Evolutionary conservation across 1,284 basidiomycete genomes (phyloP).

Genomic region (Tilletia horrida): DNA sequence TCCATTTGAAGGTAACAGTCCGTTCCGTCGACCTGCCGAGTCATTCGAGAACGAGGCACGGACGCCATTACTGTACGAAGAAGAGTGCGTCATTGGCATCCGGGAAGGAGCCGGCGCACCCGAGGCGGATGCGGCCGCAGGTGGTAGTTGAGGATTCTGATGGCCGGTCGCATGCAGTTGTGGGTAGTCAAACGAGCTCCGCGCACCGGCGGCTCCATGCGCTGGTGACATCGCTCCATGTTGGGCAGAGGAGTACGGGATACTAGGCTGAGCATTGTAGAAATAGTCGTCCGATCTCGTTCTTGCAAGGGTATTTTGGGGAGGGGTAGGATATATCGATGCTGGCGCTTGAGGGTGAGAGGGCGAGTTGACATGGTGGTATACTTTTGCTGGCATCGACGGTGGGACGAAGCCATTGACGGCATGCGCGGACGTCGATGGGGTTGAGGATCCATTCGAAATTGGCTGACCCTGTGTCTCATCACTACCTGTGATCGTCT

Average conservation of each 20-base stretch:
- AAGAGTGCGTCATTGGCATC: neutral
- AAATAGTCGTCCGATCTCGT: slow-evolving; percentile 16
- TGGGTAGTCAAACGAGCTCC: slow-evolving; percentile 42
- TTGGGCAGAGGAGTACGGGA: slow-evolving; percentile 3
- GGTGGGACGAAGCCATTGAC: slow-evolving; percentile 25
- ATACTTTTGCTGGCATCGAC: slow-evolving; percentile 41
- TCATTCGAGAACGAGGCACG: slow-evolving; percentile 13
- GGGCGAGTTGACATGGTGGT: slow-evolving; percentile 26
- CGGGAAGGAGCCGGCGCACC: slow-evolving; percentile 15
- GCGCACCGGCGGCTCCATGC: slow-evolving; percentile 18
- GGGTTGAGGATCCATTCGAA: neutral
- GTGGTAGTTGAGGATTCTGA: slow-evolving; percentile 16
- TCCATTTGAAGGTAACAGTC: slow-evolving; percentile 5
- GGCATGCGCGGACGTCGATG: neutral
- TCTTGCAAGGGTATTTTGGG: slow-evolving; percentile 1
- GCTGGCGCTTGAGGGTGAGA: slow-evolving; percentile 9
- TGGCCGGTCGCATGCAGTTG: slow-evolving; percentile 25
- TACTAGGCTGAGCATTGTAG: slow-evolving; percentile 19
- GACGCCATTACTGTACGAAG: slow-evolving; percentile 9
- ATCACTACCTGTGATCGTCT: neutral
- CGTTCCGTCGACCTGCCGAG: slow-evolving; percentile 10
- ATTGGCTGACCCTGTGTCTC: neutral
- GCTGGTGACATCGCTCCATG: neutral
- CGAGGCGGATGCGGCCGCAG: slow-evolving; percentile 20
- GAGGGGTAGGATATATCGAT: neutral